A percentile compares a stretch with the other conserved stretches of the same genome.
Conservation (phyloP, 768 basidiomycete genomes). For the Mycena belliarum region DNA sequence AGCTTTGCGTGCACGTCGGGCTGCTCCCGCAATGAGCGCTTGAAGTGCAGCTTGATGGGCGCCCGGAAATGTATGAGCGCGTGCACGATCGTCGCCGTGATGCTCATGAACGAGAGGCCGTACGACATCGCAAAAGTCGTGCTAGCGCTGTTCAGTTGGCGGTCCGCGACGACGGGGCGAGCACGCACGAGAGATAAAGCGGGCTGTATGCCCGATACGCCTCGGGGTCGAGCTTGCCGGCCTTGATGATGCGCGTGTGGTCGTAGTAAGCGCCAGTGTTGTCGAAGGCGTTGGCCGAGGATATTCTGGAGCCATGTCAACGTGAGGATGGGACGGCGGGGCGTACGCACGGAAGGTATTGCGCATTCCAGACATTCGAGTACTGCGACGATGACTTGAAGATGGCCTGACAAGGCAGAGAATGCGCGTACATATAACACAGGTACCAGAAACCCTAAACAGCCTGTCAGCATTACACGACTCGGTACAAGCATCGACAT, state of each 20-base stretch:
- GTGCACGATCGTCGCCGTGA: conserved; percentile 59
- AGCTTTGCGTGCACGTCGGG: conserved; percentile 63
- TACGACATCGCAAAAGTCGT: conserved; percentile 61
- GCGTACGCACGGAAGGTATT: conserved; percentile 55
- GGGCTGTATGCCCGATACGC: conserved; percentile 52
- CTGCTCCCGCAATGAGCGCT: conserved; percentile 51
- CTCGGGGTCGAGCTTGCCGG: conserved; percentile 40
- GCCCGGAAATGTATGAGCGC: conserved; percentile 58
- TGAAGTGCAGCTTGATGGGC: conserved; percentile 55
- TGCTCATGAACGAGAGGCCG: conserved; percentile 60
- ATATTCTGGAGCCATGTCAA: conserved; percentile 37
- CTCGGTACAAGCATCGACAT: conserved; percentile 15
- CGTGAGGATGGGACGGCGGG: conserved; percentile 12
- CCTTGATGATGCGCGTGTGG: conserved; percentile 42
- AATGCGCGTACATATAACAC: conserved; percentile 41
- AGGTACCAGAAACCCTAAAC: conserved; percentile 50
- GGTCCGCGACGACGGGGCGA: background rate
- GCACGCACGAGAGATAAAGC: conserved; percentile 44
- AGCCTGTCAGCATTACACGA: background rate
- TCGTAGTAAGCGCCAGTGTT: conserved; percentile 53
- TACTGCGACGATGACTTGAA: conserved; percentile 39
- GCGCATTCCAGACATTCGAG: conserved; percentile 56
- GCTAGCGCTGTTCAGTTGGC: conserved; percentile 26
- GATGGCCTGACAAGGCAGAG: conserved; percentile 5
- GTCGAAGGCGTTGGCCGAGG: conserved; percentile 55